A percentile compares a stretch with the other conserved stretches of the same genome.
Evolutionary conservation across 345 rosid species (phyloP).

Genomic region (Lumnitzera littorea): DNA sequence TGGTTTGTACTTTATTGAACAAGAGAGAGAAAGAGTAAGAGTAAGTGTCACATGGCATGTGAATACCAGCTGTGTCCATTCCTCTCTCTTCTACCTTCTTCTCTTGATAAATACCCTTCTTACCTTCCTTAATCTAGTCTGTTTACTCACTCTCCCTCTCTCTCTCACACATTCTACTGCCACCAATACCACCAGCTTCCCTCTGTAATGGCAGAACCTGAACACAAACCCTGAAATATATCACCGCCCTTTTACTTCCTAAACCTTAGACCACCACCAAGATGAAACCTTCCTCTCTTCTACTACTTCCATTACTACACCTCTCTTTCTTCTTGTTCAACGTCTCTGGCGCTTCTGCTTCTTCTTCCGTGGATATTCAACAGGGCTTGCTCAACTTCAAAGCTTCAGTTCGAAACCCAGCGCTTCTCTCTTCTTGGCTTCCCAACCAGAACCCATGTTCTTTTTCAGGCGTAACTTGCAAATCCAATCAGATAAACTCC

Average conservation of each 20-base stretch:
- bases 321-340: slow-evolving; percentile 15
- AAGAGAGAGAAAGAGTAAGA: slow-evolving; percentile 3
- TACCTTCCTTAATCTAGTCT: slow-evolving; percentile 28
- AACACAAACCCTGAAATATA: slow-evolving; percentile 22
- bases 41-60: slow-evolving; percentile 71
- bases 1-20: slow-evolving; percentile 6
- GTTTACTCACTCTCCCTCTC: slow-evolving; percentile 20
- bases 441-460: slow-evolving; percentile 52
- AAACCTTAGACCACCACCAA: slow-evolving; percentile 10
- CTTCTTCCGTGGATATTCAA: slow-evolving; percentile 18
- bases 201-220: slow-evolving; percentile 41
- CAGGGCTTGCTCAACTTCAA: slow-evolving; percentile 66
- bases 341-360: slow-evolving; percentile 2
- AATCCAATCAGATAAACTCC: slow-evolving; percentile 43
- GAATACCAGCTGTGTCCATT: slow-evolving; percentile 83
- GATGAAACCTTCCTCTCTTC: no score
- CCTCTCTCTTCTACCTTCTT: slow-evolving; percentile 9
- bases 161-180: slow-evolving; percentile 5
- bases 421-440: slow-evolving; percentile 52
- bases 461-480: slow-evolving; percentile 64
- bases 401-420: slow-evolving; percentile 33
- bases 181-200: slow-evolving; percentile 14
- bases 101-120: slow-evolving; percentile 49
- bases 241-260: not conserved
- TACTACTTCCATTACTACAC: slow-evolving; percentile 15